Evolutionary conservation across 371 early-diverging fungal species (phyloP).

Genomic region (Conidiobolus incongruus): DNA sequence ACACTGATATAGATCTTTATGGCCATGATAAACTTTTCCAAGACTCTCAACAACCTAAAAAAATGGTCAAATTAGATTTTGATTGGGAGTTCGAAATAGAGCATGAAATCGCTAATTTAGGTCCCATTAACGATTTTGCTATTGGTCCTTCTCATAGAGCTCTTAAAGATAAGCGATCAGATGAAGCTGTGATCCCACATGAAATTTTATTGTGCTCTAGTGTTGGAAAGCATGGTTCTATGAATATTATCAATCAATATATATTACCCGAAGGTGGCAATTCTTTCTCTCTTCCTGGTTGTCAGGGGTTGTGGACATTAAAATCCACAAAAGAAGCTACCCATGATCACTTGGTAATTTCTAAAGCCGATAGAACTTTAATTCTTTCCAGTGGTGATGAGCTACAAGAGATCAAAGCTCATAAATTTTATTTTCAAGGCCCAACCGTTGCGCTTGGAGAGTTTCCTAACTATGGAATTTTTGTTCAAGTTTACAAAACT

Average conservation of each 20-base stretch:
- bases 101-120: background rate
- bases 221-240: constrained; percentile 40
- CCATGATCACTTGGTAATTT: constrained; percentile 47
- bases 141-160: background rate
- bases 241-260: constrained; percentile 47
- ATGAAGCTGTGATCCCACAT: constrained; percentile 6
- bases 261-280: constrained; percentile 33
- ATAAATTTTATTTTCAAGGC: constrained; percentile 48
- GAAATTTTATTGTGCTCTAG: constrained; percentile 71
- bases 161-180: too few species aligned
- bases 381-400: constrained; percentile 67
- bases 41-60: background rate
- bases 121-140: background rate
- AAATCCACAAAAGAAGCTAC: constrained; percentile 4
- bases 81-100: background rate
- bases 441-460: constrained; percentile 55
- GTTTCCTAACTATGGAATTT: constrained; percentile 28
- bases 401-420: constrained; percentile 46
- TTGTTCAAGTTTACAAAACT: constrained; percentile 56
- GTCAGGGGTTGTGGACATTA: constrained; percentile 41
- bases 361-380: constrained; percentile 33
- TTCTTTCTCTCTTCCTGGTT: constrained; percentile 35
- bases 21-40: too few species aligned
- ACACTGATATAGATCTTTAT: too few species aligned
- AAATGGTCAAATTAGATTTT: constrained; percentile 4